Percentiles rank a stretch among this genome's conserved stretches.
Evolutionary conservation across 768 basidiomycete genomes (phyloP).

Genomic region (Sporobolomyces roseus): DNA sequence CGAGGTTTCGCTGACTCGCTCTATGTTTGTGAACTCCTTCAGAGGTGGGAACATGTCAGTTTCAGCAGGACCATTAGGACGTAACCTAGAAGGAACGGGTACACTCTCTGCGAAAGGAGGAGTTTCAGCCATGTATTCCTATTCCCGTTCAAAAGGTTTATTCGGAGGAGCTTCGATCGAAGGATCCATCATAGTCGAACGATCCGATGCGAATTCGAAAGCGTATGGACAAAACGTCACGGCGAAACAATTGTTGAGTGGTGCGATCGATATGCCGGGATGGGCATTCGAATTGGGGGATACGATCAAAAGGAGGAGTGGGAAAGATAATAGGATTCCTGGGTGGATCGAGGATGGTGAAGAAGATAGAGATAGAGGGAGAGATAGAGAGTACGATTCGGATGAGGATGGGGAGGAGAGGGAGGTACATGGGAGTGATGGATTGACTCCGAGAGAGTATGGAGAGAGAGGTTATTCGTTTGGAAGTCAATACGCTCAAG

Average conservation of each 20-base stretch:
- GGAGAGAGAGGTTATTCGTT: conserved; percentile 31
- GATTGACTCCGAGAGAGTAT: conserved; percentile 6
- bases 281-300: conserved; percentile 75
- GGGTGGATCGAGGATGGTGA: conserved; percentile 26
- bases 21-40: not conserved
- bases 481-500: conserved; percentile 22
- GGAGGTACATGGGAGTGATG: not conserved
- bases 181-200: conserved; percentile 78
- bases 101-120: conserved; percentile 77
- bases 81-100: conserved; percentile 83
- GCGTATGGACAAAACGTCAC: conserved; percentile 71
- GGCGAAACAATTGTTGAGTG: conserved; percentile 73
- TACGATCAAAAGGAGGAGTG: conserved; percentile 68
- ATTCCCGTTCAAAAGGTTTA: conserved; percentile 72
- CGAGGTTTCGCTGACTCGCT: conserved; percentile 24
- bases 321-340: conserved; percentile 42
- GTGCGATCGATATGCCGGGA: conserved; percentile 64
- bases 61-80: conserved; percentile 82
- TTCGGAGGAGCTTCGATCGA: conserved; percentile 80
- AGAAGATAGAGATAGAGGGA: not conserved
- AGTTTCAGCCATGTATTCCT: conserved; percentile 78
- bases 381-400: not conserved
- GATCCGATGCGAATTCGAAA: conserved; percentile 82
- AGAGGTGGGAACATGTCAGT: conserved; percentile 45
- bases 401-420: conserved; percentile 5